phyloP scores from a whole-genome alignment of 495 filamentous ascomycete genomes.

The Collariella sp. region DNA sequence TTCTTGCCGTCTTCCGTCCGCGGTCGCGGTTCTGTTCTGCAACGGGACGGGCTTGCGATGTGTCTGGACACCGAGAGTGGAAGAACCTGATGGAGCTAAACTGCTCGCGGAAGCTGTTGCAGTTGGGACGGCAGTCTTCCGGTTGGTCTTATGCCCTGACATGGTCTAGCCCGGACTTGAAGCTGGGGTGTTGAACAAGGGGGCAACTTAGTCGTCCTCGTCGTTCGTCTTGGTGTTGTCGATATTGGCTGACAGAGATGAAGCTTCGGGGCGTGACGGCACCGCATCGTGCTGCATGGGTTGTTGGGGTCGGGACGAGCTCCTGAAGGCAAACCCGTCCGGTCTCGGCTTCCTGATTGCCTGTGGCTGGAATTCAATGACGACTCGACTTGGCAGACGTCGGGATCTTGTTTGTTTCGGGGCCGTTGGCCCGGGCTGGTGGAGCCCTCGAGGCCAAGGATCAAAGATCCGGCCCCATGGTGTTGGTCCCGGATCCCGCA shows the following conservation, averaged over 20 bases:
- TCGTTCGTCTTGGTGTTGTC: background rate
- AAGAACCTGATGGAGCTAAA: background rate
- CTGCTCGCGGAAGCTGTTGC: background rate
- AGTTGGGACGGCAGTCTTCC: conserved; percentile 1
- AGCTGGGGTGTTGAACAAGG: background rate
- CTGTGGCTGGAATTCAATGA: background rate
- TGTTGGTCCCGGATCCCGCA: background rate
- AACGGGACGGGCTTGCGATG: background rate
- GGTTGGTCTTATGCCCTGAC: background rate
- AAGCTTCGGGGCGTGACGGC: too few relatives aligned
- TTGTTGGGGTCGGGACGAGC: background rate
- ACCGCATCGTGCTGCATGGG: too few relatives aligned
- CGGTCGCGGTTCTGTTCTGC: background rate
- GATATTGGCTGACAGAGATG: background rate
- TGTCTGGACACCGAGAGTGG: background rate
- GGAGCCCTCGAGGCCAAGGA: background rate
- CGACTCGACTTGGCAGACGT: background rate
- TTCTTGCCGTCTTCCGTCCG: too few relatives aligned
- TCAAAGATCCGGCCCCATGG: background rate
- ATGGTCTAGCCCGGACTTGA: background rate
- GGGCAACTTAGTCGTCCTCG: background rate
- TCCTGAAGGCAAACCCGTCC: background rate
- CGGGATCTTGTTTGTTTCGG: background rate
- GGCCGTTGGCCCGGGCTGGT: background rate
- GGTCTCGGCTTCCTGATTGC: background rate